A percentile compares a stretch with the other conserved stretches of the same genome.
These are phyloP conservation scores for Arachnopeziza araneosa DNA, from an alignment of 2,329 filamentous ascomycete species.

Conservation along the genomic window DNA sequence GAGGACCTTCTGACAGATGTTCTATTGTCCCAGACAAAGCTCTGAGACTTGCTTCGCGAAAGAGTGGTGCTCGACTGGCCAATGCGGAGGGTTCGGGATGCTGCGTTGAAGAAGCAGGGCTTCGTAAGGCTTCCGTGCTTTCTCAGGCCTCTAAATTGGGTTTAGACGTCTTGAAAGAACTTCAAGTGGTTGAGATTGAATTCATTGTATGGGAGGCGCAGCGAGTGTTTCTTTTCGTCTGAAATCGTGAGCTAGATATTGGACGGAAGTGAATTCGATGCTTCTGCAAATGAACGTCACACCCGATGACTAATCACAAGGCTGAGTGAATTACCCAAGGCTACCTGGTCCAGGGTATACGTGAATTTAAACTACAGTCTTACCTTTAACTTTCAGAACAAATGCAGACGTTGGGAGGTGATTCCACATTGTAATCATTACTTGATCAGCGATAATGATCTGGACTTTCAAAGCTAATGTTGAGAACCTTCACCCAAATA, in stretches of 20 bases:
- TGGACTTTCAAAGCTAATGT: neutral
- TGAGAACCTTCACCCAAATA: neutral
- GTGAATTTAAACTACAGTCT: too few species aligned
- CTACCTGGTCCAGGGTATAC: too few species aligned
- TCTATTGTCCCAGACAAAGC: conserved; percentile 24
- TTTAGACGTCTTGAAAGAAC: conserved; percentile 1
- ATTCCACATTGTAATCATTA: too few species aligned
- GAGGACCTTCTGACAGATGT: conserved; percentile 19
- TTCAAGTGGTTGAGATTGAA: conserved; percentile 8
- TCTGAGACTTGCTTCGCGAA: conserved; percentile 20
- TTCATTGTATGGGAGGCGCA: conserved; percentile 1
- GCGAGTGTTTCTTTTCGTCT: conserved; percentile 2
- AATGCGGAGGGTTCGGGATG: conserved; percentile 27
- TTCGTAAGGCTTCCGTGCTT: conserved; percentile 12
- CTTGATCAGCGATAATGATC: neutral
- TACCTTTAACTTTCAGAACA: too few species aligned
- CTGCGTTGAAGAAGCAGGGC: conserved; percentile 17
- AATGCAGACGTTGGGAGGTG: too few species aligned
- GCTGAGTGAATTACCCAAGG: neutral
- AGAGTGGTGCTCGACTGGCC: conserved; percentile 19
- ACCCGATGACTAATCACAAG: neutral
- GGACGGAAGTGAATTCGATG: neutral
- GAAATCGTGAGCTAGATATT: neutral
- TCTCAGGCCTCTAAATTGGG: conserved; percentile 1
- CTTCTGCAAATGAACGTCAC: too few species aligned